phyloP scores from a whole-genome alignment of 768 basidiomycete genomes.

The Termitomyces sp. region DNA sequence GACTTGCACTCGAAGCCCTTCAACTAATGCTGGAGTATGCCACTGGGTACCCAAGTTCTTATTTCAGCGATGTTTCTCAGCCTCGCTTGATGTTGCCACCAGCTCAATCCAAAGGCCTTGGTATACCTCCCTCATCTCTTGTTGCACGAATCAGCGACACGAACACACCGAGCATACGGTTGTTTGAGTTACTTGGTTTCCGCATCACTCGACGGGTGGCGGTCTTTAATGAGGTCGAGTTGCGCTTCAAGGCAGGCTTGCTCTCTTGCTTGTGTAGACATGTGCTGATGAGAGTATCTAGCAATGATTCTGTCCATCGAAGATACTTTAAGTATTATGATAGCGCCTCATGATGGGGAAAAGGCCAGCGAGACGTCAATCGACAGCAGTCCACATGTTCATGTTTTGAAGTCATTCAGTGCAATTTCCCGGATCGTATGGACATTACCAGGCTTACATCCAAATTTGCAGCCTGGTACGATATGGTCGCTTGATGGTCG shows the following conservation, averaged over 20 bases:
- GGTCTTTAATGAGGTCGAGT: constrained; percentile 82
- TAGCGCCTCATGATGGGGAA: neutral
- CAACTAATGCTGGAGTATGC: constrained; percentile 68
- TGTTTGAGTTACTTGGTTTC: constrained; percentile 83
- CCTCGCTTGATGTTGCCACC: constrained; percentile 3
- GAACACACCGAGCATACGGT: constrained; percentile 64
- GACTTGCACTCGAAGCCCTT: constrained; percentile 61
- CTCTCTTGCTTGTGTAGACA: neutral
- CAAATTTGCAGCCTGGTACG: no score
- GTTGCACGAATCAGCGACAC: constrained; percentile 68
- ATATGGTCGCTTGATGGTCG: no score
- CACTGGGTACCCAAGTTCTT: constrained; percentile 38
- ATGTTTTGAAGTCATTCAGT: neutral
- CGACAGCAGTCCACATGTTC: neutral
- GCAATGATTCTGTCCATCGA: neutral
- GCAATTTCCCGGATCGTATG: neutral
- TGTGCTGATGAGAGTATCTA: neutral
- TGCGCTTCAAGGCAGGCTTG: constrained; percentile 43
- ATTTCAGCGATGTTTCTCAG: constrained; percentile 14
- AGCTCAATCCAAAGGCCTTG: constrained; percentile 30
- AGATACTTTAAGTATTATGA: neutral
- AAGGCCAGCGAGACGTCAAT: neutral
- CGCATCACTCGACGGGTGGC: constrained; percentile 59
- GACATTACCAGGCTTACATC: no score
- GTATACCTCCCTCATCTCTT: constrained; percentile 43